Conservation (phyloP, 1,284 basidiomycete genomes). For the Hemileia vastatrix region DNA sequence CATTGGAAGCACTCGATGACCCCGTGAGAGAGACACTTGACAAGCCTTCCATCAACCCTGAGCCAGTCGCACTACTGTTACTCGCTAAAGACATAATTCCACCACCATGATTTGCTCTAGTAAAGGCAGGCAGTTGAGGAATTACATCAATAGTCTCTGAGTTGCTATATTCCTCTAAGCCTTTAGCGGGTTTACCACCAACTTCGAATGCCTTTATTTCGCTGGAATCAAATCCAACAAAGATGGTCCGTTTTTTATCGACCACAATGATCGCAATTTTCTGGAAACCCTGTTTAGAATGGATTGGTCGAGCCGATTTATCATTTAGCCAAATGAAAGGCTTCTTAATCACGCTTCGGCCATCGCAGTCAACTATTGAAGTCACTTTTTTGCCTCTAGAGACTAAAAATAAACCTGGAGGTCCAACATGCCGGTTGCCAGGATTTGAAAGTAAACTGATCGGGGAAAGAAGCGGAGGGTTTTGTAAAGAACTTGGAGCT, state of each 20-base stretch:
- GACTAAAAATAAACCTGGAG: slow-evolving; percentile 73
- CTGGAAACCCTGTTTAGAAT: slow-evolving; percentile 51
- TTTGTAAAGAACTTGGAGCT: too few species aligned
- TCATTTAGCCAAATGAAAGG: slow-evolving; percentile 65
- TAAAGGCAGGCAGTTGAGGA: neutral
- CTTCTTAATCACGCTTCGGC: slow-evolving; percentile 66
- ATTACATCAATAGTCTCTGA: slow-evolving; percentile 12
- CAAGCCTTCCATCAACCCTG: neutral
- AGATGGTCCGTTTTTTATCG: slow-evolving; percentile 5
- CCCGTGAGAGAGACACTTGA: neutral
- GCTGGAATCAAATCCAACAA: slow-evolving; percentile 11
- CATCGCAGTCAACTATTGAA: slow-evolving; percentile 68
- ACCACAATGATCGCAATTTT: slow-evolving; percentile 15
- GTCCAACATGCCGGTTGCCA: slow-evolving; percentile 58
- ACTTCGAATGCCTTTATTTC: slow-evolving; percentile 19
- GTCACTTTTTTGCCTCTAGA: slow-evolving; percentile 73
- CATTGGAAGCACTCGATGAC: neutral
- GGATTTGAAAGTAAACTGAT: slow-evolving; percentile 71
- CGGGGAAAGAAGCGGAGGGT: slow-evolving; percentile 61
- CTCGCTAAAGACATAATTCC: neutral
- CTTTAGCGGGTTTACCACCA: slow-evolving; percentile 8
- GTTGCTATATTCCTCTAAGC: slow-evolving; percentile 20
- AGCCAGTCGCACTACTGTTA: neutral
- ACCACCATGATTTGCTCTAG: neutral
- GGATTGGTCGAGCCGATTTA: slow-evolving; percentile 60